Evolutionary conservation across 495 filamentous ascomycete species (phyloP).

Genomic region (Penicillium paxilli): DNA sequence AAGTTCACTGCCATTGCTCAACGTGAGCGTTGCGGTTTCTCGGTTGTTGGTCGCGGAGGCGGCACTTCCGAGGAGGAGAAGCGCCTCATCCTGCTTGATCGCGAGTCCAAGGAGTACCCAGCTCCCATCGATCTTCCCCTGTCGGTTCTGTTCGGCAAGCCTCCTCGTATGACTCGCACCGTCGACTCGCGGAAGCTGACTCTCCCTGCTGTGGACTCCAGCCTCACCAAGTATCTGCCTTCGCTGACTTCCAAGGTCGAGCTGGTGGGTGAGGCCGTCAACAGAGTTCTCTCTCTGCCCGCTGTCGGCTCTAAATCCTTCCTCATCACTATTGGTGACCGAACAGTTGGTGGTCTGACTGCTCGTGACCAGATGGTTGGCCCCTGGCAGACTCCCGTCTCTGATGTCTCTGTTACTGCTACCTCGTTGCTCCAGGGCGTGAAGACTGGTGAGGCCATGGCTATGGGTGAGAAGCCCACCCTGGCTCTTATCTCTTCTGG

Average conservation of each 20-base stretch:
- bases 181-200: conserved; percentile 72
- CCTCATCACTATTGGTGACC: conserved; percentile 93
- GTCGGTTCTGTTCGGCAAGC: conserved; percentile 88
- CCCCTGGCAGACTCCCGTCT: conserved; percentile 92
- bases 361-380: conserved; percentile 95
- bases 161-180: conserved; percentile 76
- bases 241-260: conserved; percentile 58
- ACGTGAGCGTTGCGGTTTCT: conserved; percentile 91
- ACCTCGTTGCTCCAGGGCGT: conserved; percentile 72
- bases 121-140: conserved; percentile 89
- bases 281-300: conserved; percentile 79
- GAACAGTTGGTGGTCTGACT: conserved; percentile 86
- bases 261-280: conserved; percentile 70
- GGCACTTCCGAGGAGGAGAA: conserved; percentile 62
- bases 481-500: conserved; percentile 87
- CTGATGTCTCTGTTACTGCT: conserved; percentile 89
- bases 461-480: conserved; percentile 92
- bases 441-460: conserved; percentile 90
- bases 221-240: conserved; percentile 60
- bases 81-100: conserved; percentile 76
- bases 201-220: conserved; percentile 72
- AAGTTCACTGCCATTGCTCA: conserved; percentile 80
- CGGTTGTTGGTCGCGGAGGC: conserved; percentile 80
- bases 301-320: conserved; percentile 94
- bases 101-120: conserved; percentile 74